These are phyloP conservation scores for Beauveria sp. DNA, from an alignment of 2,329 filamentous ascomycete species.

Conservation along the genomic window DNA sequence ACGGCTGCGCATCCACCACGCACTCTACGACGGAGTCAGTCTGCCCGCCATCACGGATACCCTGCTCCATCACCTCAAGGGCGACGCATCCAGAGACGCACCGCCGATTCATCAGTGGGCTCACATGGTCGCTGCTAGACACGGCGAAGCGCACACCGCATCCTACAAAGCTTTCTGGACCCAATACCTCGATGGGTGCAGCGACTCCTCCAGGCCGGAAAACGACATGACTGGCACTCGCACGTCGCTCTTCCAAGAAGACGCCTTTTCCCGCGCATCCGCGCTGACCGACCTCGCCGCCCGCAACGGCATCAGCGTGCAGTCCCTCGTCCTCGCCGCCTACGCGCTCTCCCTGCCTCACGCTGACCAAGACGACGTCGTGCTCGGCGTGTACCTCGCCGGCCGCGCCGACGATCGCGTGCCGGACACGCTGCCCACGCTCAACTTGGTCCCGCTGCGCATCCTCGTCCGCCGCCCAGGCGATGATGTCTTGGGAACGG, in stretches of 20 bases:
- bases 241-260: conserved; percentile 20
- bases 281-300: conserved; percentile 26
- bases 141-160: neutral
- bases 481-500: conserved; percentile 38
- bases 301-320: conserved; percentile 54
- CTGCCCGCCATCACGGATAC: conserved; percentile 53
- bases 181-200: conserved; percentile 24
- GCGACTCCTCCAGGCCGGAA: conserved; percentile 14
- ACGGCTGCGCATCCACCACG: conserved; percentile 67
- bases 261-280: neutral
- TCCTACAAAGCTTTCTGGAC: conserved; percentile 33
- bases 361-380: conserved; percentile 25
- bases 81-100: neutral
- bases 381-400: conserved; percentile 77
- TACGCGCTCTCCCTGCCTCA: conserved; percentile 38
- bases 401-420: conserved; percentile 55
- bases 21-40: conserved; percentile 80
- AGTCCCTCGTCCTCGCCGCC: conserved; percentile 30
- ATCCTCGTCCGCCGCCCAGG: conserved; percentile 31
- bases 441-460: conserved; percentile 70
- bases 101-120: neutral
- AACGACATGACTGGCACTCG: conserved; percentile 19
- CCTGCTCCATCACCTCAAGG: conserved; percentile 21
- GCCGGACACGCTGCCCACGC: conserved; percentile 54
- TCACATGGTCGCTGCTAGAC: conserved; percentile 35